phyloP scores from a whole-genome alignment of 2,329 filamentous ascomycete species.

The Alternaria ethzedia region DNA sequence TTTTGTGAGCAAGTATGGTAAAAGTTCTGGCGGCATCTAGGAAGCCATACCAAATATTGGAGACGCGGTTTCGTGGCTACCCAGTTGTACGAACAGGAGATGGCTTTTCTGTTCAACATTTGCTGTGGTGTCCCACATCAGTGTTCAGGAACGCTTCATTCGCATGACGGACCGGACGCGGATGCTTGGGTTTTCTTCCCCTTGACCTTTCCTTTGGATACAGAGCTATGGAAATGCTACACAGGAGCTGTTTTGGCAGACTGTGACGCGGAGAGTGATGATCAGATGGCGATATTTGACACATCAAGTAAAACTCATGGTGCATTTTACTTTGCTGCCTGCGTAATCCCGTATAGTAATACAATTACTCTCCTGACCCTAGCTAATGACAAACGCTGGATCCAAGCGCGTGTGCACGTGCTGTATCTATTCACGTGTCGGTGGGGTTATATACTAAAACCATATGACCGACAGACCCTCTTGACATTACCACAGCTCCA shows the following conservation, averaged over 20 bases:
- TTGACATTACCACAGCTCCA: neutral
- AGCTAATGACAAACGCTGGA: neutral
- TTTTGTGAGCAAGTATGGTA: neutral
- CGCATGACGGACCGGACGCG: neutral
- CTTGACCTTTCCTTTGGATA: neutral
- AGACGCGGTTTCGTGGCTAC: neutral
- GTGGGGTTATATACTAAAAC: neutral
- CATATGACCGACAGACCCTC: neutral
- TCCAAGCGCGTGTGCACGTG: neutral
- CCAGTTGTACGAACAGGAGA: neutral
- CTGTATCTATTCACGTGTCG: neutral
- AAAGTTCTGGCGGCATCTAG: neutral
- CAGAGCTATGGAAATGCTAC: neutral
- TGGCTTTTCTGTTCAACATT: neutral
- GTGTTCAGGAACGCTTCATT: neutral
- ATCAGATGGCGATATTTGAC: neutral
- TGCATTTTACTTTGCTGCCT: neutral
- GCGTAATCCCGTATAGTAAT: neutral
- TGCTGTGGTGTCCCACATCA: neutral
- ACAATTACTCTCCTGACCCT: neutral
- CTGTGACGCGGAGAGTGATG: neutral
- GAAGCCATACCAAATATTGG: neutral
- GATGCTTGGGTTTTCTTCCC: neutral
- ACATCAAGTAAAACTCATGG: neutral
- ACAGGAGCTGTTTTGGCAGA: neutral